These are phyloP conservation scores for Epichloe gansuensis DNA, from an alignment of 2,329 filamentous ascomycete species.

Conservation along the genomic window DNA sequence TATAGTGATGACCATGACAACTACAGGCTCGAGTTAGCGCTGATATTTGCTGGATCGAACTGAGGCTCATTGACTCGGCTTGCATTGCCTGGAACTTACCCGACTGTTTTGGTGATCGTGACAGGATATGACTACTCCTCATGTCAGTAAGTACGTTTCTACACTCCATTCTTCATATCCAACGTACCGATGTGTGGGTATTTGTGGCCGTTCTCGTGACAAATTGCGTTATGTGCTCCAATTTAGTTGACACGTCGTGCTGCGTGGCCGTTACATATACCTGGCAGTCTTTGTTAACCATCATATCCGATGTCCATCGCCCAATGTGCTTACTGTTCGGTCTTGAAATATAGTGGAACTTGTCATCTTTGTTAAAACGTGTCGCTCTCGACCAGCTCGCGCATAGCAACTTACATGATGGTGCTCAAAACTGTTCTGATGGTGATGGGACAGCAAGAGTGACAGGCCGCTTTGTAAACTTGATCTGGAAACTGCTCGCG, in stretches of 20 bases:
- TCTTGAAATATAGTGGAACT: constrained; percentile 5
- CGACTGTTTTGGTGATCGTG: constrained; percentile 9
- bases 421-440: constrained; percentile 4
- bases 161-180: background rate
- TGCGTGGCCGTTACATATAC: constrained; percentile 7
- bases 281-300: constrained; percentile 3
- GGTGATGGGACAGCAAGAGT: constrained; percentile 1
- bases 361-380: background rate
- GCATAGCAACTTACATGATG: constrained; percentile 2
- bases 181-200: constrained; percentile 8
- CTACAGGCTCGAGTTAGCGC: background rate
- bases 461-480: background rate
- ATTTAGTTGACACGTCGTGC: constrained; percentile 10
- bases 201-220: constrained; percentile 9
- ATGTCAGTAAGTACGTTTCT: background rate
- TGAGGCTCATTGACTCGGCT: background rate
- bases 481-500: constrained; percentile 2
- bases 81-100: constrained; percentile 5
- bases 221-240: constrained; percentile 10
- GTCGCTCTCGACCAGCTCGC: background rate
- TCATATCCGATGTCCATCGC: background rate
- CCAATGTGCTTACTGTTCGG: constrained; percentile 2
- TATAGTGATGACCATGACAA: background rate
- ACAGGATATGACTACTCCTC: constrained; percentile 11
- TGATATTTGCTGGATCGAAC: background rate